phyloP scores from a whole-genome alignment of 2,329 filamentous ascomycete species.

The Metarhizium album region DNA sequence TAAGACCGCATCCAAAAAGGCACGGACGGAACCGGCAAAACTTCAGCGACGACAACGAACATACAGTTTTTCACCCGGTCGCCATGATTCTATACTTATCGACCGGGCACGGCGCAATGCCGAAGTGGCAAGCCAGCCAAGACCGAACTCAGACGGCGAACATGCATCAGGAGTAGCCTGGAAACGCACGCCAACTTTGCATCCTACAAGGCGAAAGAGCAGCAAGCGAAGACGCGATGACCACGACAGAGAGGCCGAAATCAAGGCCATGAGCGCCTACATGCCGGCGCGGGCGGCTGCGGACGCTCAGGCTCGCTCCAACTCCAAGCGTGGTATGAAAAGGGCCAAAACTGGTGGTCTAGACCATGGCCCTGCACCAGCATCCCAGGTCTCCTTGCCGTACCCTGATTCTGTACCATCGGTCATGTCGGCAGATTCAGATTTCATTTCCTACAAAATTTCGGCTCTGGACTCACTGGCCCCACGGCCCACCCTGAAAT shows the following conservation, averaged over 20 bases:
- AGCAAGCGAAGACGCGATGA: conserved; percentile 71
- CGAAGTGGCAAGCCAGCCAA: conserved; percentile 4
- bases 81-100: conserved; percentile 41
- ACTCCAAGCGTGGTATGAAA: conserved; percentile 54
- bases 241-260: conserved; percentile 72
- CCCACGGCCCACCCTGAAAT: conserved; percentile 74
- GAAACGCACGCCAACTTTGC: conserved; percentile 37
- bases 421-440: conserved; percentile 62
- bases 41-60: conserved; percentile 36
- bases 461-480: conserved; percentile 72
- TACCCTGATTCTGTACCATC: conserved; percentile 65
- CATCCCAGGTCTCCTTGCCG: conserved; percentile 67
- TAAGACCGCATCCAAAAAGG: conserved; percentile 23
- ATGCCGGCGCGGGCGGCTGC: conserved; percentile 54
- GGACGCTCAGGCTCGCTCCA: conserved; percentile 48
- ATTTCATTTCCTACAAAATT: conserved; percentile 64
- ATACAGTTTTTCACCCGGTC: conserved; percentile 54
- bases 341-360: conserved; percentile 46
- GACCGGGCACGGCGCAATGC: conserved; percentile 12
- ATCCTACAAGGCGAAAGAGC: conserved; percentile 56
- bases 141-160: conserved; percentile 6
- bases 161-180: conserved; percentile 12
- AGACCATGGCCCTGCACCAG: conserved; percentile 46
- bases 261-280: conserved; percentile 69
- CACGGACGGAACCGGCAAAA: conserved; percentile 36